phyloP scores from a whole-genome alignment of 2,329 filamentous ascomycete genomes.

The Botryotinia calthae region DNA sequence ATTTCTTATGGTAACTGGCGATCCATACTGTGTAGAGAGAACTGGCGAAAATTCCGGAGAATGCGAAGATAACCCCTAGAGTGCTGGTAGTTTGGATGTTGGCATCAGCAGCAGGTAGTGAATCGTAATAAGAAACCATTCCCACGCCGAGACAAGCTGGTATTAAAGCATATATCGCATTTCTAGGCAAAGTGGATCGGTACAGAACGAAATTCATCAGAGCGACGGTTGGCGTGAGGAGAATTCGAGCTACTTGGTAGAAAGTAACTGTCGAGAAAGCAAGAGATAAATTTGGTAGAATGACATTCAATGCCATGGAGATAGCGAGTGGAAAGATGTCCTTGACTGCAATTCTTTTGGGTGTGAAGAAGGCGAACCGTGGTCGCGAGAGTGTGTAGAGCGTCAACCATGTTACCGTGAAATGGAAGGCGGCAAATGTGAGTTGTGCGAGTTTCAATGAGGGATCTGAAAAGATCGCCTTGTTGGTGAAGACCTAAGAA shows the following conservation, averaged over 20 bases:
- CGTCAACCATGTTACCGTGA: conserved; percentile 62
- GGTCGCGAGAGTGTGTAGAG: conserved; percentile 60
- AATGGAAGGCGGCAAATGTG: conserved; percentile 67
- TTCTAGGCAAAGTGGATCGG: conserved; percentile 52
- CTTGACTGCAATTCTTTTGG: conserved; percentile 52
- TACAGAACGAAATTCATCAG: conserved; percentile 64
- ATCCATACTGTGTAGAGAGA: conserved; percentile 70
- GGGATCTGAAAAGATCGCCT: conserved; percentile 64
- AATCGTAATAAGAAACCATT: conserved; percentile 67
- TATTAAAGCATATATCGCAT: conserved; percentile 51
- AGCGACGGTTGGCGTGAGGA: conserved; percentile 64
- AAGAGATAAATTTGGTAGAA: conserved; percentile 65
- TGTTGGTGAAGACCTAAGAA: conserved; percentile 59
- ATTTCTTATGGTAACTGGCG: conserved; percentile 61
- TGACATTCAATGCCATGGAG: conserved; percentile 67
- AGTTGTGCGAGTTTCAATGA: conserved; percentile 61
- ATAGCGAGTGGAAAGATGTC: conserved; percentile 63
- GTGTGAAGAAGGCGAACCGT: conserved; percentile 56
- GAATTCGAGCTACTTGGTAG: conserved; percentile 66
- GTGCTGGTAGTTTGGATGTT: conserved; percentile 55
- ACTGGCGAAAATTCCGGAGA: conserved; percentile 61
- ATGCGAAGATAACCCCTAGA: conserved; percentile 62
- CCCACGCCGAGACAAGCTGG: conserved; percentile 64
- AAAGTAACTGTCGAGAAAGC: conserved; percentile 67
- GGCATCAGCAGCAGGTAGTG: conserved; percentile 48